Evolutionary conservation across 176 grass and related monocot species (phyloP), one percentile per base, ranked within the genome.

Genomic region (Zea luxurians): DNA sequence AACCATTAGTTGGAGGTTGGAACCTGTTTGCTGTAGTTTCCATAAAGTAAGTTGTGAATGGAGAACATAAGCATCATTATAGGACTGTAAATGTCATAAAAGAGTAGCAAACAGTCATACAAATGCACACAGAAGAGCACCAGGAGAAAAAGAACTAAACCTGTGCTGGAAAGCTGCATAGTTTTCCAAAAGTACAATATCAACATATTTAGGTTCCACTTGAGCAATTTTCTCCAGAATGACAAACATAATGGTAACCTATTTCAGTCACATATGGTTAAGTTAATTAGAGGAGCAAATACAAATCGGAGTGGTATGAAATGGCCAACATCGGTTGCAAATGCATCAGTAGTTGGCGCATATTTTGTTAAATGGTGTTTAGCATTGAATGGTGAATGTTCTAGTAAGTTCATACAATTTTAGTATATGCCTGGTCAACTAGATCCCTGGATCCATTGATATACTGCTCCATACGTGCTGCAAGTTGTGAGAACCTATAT

Each of bases 121-220:
- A 67, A 64, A 15, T 21, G 45, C 34, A 54, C 20, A 34, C 4
- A 4, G 2, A 34, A 46, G 48, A 41, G 49, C 37, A 48, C 70
- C 18, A 57, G 18, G 18, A 62, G 58, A 20, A 8, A 43, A 47
- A 20, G 20, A 37, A 68, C 1, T 16, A 10, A 64, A 92, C 93
- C 89, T 96, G 87, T 98, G 90, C 64, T 98, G 91, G 37, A 98
- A 98, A 68, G 95, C 91, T 70, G 95, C 95, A 70, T 98, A 94
- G 75, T 98, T 98, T 82, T 94, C 91, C 37, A 98, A 80, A 47
- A 92, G 91, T 75, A 94, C 86, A 81, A 98, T 94, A 70, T 98
- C 95, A 75, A 74, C 76, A 83, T 98, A 94, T 78, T 98, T 94
- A 21, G 91, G 88, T 37, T 98, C 91, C 68, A 90, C 76, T 83